phyloP scores from a whole-genome alignment of 805 yeast species.

The Saccharomycopsis babjevae region DNA sequence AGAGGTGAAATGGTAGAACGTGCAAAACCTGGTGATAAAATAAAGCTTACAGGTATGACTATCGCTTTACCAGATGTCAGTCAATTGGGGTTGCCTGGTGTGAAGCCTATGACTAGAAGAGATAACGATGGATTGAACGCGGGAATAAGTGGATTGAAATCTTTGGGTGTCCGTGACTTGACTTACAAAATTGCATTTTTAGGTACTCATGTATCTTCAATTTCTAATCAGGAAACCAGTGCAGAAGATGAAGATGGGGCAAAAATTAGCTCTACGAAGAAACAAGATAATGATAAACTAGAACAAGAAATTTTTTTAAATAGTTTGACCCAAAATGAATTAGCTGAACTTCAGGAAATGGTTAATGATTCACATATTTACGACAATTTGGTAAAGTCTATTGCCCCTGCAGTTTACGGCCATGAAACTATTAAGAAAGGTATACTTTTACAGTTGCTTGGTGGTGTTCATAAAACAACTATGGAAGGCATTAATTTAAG shows the following conservation, averaged over 20 bases:
- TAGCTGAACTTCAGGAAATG: slow-evolving; percentile 79
- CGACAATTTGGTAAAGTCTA: slow-evolving; percentile 71
- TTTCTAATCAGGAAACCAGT: slow-evolving; percentile 25
- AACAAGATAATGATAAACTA: slow-evolving; percentile 33
- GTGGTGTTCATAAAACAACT: slow-evolving; percentile 92
- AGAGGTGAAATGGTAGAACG: slow-evolving; percentile 92
- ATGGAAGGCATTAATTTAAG: slow-evolving; percentile 89
- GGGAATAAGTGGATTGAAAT: slow-evolving; percentile 80
- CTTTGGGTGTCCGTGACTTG: slow-evolving; percentile 90
- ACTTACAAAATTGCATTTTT: slow-evolving; percentile 86
- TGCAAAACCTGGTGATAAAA: slow-evolving; percentile 95
- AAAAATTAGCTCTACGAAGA: slow-evolving; percentile 7
- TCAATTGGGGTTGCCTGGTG: slow-evolving; percentile 91
- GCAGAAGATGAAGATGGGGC: slow-evolving; percentile 20
- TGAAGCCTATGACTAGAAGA: slow-evolving; percentile 73
- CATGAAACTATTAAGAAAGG: slow-evolving; percentile 94
- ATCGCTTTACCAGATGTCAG: slow-evolving; percentile 91
- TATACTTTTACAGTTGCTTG: slow-evolving; percentile 72
- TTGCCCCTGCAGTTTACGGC: slow-evolving; percentile 95
- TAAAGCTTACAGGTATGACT: slow-evolving; percentile 88
- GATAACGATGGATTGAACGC: slow-evolving; percentile 55
- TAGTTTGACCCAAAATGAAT: slow-evolving; percentile 70
- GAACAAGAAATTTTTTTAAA: slow-evolving; percentile 77
- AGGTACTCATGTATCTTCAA: slow-evolving; percentile 81
- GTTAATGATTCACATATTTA: slow-evolving; percentile 81